Evolutionary conservation across 2,329 filamentous ascomycete genomes (phyloP), one percentile per base, ranked within the genome.

Genomic region (Penicillium thymicola): DNA sequence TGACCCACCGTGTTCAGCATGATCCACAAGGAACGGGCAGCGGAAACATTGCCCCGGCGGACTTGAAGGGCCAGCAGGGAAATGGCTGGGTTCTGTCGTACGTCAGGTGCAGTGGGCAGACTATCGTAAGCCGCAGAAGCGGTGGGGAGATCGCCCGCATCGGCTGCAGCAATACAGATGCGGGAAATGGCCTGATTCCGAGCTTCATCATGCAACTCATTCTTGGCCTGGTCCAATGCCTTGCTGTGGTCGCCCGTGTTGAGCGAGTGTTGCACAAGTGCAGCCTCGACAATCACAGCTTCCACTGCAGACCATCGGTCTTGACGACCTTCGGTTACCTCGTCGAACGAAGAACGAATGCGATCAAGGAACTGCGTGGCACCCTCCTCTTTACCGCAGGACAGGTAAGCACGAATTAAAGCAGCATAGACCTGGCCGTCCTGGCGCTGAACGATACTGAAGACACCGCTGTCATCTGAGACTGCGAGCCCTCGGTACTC

Each of bases 401-500:
- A 81, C 54, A 95, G 84, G 68, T 97, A 97, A 1, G 92, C 92
- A 65, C 90, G 90, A 75, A 97, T 88, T 52, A 99, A 81, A n/a
- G 93, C 84, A 25, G 92, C 91, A 70, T 99, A 97, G 7, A 97
- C 89, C 62, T 91, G 82, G 28, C 87, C 85, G 70, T 97, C 93
- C 46, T 89, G 82, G 49, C 92, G 87, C 60, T 88, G 82, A 45
- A 87, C 80, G 10, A 92, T 78, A 18, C 83, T 83, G 45, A 86
- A 80, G 57, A 85, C 80, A 55, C 92, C 92, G 38, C 82, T 85
- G 72, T 97, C 89, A 70, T 94, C 84, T 38, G 88, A 86, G 51
- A 97, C 85, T n/a, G 93, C 92, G 41, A 97, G 81, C 44, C 85
- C 84, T 69, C 91, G 91, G 81, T 97, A 97, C 75, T 96, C 90